Percentiles rank a stretch among this genome's conserved stretches.
These are phyloP conservation scores for Macaranga tanarius DNA, from an alignment of 441 rosid genomes.

Conservation along the genomic window DNA sequence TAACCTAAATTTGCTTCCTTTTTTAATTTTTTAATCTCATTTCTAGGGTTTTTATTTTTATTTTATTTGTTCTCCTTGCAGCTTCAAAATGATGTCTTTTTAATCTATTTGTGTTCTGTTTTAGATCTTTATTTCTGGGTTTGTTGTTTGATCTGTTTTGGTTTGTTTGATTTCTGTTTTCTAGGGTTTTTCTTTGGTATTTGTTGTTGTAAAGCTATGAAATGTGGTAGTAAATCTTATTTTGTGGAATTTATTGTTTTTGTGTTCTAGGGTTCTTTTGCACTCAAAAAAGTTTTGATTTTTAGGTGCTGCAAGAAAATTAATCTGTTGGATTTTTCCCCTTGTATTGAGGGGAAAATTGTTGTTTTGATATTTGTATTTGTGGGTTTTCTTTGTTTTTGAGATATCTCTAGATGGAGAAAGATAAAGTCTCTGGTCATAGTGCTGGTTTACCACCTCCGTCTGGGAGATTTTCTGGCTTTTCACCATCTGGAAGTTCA, in stretches of 20 bases:
- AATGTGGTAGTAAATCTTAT: neutral
- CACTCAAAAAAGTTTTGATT: neutral
- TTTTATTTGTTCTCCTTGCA: neutral
- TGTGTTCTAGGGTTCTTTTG: conserved; percentile 14
- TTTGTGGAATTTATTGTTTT: conserved; percentile 6
- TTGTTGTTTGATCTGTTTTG: conserved; percentile 3
- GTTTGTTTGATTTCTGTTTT: neutral
- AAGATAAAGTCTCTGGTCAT: conserved; percentile 55
- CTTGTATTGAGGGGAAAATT: neutral
- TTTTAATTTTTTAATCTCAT: neutral
- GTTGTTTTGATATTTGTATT: neutral
- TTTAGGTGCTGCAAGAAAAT: neutral
- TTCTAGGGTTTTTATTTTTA: conserved; percentile 3
- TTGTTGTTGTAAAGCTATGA: neutral
- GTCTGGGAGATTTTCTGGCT: conserved; percentile 59
- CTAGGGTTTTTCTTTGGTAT: neutral
- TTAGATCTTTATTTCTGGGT: conserved; percentile 17
- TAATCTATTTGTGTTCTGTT: neutral
- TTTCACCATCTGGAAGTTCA: conserved; percentile 39
- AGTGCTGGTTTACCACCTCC: conserved; percentile 63
- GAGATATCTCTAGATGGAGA: conserved; percentile 52
- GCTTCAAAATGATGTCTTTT: neutral
- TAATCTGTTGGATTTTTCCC: neutral
- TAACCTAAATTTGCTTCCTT: too few species aligned
- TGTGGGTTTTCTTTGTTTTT: neutral